Conservation (phyloP, 2,329 filamentous ascomycete species). For the Trichoderma aggressivum region DNA sequence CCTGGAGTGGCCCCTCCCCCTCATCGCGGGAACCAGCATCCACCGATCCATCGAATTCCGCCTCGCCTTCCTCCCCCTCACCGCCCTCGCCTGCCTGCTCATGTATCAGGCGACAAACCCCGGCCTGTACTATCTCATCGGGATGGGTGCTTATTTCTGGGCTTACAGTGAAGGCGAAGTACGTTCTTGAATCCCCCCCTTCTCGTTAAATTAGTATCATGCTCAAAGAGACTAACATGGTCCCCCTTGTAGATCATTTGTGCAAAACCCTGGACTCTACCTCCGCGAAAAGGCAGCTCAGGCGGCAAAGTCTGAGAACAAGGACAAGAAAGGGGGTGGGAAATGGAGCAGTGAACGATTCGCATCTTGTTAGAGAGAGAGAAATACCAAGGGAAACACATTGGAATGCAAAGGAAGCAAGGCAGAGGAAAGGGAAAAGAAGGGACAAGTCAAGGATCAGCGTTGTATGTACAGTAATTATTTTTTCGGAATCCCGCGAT, state of each 20-base stretch:
- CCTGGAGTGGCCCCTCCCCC: constrained; percentile 85
- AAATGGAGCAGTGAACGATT: neutral
- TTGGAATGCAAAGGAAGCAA: neutral
- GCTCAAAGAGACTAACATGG: constrained; percentile 11
- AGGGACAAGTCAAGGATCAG: neutral
- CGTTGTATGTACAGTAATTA: constrained; percentile 1
- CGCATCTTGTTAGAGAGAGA: neutral
- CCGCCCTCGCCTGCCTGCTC: constrained; percentile 68
- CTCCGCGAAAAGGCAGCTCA: constrained; percentile 45
- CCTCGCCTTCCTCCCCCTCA: constrained; percentile 77
- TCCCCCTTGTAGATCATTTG: constrained; percentile 55
- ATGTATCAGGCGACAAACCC: constrained; percentile 92
- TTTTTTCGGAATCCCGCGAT: neutral
- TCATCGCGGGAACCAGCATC: constrained; percentile 70
- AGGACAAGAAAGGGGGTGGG: neutral
- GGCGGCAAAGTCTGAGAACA: constrained; percentile 21
- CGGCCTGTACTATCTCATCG: constrained; percentile 86
- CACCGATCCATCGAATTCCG: constrained; percentile 87
- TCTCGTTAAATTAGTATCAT: too few relatives aligned
- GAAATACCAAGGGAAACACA: neutral
- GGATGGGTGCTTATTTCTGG: constrained; percentile 88
- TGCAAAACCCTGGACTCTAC: constrained; percentile 66
- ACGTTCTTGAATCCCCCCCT: constrained; percentile 35
- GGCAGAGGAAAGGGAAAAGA: neutral
- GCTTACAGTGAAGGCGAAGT: constrained; percentile 97